Percentiles rank a stretch among this genome's conserved stretches.
phyloP scores from a whole-genome alignment of 352 stramenopile genomes.

The Halophytophthora batemanensis region DNA sequence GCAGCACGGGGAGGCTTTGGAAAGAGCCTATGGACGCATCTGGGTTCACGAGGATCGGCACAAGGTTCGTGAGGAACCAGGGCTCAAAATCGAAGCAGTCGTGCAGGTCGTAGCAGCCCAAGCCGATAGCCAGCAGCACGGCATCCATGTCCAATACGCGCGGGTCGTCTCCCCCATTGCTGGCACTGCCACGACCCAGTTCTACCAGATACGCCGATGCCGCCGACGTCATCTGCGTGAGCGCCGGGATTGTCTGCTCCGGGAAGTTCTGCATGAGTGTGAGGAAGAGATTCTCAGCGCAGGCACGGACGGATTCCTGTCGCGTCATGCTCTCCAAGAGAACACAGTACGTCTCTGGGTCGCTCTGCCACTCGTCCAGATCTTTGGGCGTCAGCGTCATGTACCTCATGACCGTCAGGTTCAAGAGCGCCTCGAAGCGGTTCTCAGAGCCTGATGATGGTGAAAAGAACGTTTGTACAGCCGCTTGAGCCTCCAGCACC shows the following conservation, averaged over 20 bases:
- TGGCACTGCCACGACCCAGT: slow-evolving; percentile 13
- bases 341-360: slow-evolving; percentile 64
- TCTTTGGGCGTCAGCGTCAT: slow-evolving; percentile 60
- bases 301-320: slow-evolving; percentile 73
- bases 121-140: slow-evolving; percentile 73
- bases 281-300: slow-evolving; percentile 82
- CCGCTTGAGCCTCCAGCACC: slow-evolving; percentile 66
- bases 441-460: slow-evolving; percentile 18
- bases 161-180: slow-evolving; percentile 17
- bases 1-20: slow-evolving; percentile 59
- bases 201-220: slow-evolving; percentile 52
- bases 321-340: slow-evolving; percentile 76
- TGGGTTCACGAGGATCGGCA: slow-evolving; percentile 54
- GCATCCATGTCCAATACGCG: slow-evolving; percentile 68
- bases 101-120: slow-evolving; percentile 86
- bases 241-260: slow-evolving; percentile 56
- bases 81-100: slow-evolving; percentile 87
- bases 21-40: slow-evolving; percentile 31
- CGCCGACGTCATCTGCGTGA: slow-evolving; percentile 63
- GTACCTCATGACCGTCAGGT: slow-evolving; percentile 74
- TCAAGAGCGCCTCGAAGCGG: slow-evolving; percentile 52
- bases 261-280: slow-evolving; percentile 77
- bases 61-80: slow-evolving; percentile 75
- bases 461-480: slow-evolving; percentile 57
- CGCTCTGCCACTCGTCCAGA: slow-evolving; percentile 64